Percentiles rank a stretch among this genome's conserved stretches.
phyloP scores from a whole-genome alignment of 1,139 yeast genomes.

The Hyphopichia wangnamkhiaoensis region DNA sequence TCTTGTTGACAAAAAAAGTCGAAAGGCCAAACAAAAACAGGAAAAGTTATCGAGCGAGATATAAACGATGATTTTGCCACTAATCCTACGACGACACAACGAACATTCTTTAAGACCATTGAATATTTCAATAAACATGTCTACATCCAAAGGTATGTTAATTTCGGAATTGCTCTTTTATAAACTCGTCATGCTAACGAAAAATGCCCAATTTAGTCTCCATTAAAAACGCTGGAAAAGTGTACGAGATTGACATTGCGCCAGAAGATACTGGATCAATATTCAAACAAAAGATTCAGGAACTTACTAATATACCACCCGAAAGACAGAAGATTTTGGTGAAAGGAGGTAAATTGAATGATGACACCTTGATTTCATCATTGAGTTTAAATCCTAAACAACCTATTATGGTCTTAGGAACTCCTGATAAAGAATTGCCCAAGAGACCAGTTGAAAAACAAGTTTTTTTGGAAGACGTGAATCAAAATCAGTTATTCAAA shows the following conservation, averaged over 20 bases:
- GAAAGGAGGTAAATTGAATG: constrained; percentile 84
- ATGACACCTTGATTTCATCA: constrained; percentile 48
- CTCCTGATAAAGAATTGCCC: constrained; percentile 73
- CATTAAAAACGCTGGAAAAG: constrained; percentile 85
- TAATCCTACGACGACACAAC: too few species aligned
- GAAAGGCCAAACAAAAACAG: background rate
- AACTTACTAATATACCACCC: constrained; percentile 77
- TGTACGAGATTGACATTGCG: constrained; percentile 66
- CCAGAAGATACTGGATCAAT: constrained; percentile 61
- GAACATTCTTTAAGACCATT: too few species aligned
- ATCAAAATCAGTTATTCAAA: constrained; percentile 41
- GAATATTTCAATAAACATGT: background rate
- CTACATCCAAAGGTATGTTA: background rate
- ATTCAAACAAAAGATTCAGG: constrained; percentile 70
- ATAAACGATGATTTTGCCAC: background rate
- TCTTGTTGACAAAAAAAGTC: background rate
- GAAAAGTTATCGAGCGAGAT: too few species aligned
- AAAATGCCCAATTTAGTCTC: constrained; percentile 36
- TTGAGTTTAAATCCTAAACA: constrained; percentile 65
- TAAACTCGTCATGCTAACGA: too few species aligned
- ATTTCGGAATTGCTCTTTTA: background rate
- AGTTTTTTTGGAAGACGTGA: constrained; percentile 72
- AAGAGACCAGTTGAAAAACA: constrained; percentile 56
- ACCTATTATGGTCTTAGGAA: constrained; percentile 86
- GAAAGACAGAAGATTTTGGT: constrained; percentile 87